Evolutionary conservation across 164 flowering plant species (phyloP), one percentile per base, ranked within the genome.

Genomic region (Pachysandra terminalis): DNA sequence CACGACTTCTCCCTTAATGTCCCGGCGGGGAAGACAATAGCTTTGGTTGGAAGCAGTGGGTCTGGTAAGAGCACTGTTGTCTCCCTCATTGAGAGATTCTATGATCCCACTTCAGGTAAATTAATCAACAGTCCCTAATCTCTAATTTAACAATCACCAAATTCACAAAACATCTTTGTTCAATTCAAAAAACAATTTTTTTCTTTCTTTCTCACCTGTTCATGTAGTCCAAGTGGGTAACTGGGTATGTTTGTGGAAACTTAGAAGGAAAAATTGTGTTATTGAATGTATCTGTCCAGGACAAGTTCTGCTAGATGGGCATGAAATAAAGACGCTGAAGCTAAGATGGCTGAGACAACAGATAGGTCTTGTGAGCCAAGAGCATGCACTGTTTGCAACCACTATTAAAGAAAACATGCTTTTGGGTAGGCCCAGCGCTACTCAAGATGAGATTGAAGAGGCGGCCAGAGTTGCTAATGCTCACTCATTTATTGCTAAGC

Each of bases 401-500:
- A 85, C 87, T 73, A 92, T 95, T 53, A 87, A 79, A 68, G 99
- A 95, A 59, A 95, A 95, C 80, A 86, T 95, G 73, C 87, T 92
- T 1, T 71, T 92, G 64, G 99, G 99, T 24, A 76, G 96, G 76
- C 88, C 92, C 10, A 91, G 92, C 71, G 97, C 99, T 0, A 81
- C 84, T 65, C 84, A 80, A 65, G 75, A 82, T 5, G 97, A 92
- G 81, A 79, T 92, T 5, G 99, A 95, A 81, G 99, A 90, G 70
- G 99, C 99, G 65, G 94, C 97, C 8, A 75, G 96, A 79, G 97
- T 92, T 15, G 97, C 99, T 26, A 95, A 95, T 77, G 99, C 99
- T 0, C 95, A 95, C 74, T 90, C 97, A 7, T 95, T 95, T 76
- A 83, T 95, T 12, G 70, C 86, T 69, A 92, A 92, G 80, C 90